Base-by-base conservation (phyloP, 805 yeast genomes). In the Saccharomycopsis selenospora region DNA sequence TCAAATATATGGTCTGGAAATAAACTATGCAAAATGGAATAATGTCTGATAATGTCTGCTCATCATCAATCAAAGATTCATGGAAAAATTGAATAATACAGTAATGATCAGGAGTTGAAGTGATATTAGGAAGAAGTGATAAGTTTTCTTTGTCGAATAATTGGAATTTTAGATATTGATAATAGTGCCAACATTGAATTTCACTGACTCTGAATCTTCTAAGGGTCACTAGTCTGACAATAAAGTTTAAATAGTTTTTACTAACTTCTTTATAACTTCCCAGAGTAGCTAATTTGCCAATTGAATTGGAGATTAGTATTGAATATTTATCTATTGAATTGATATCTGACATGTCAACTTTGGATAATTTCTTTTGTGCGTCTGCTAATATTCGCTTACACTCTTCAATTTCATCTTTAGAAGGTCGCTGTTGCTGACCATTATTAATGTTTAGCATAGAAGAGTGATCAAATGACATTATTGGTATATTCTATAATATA, bases 381-480 rank as follows among this genome's bases (percentile, higher is more conserved):
- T 33, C 20, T 33, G n/a, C 38, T 33, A 33, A 14, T 33, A 33
- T 33, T 33, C 38, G 38, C 17, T 33, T 33, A 10, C 38, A 33
- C 5, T 33, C 38, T 10, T 33, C 20, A 10, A 33, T 14, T 17
- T 33, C 38, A 5, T 33, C 38, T 33, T 33, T 33, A 5, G 38
- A 10, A 20, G 17, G 38, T 33, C 38, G 38, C 38, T 33, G 38
- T 14, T 33, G 18, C n/a, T n/a, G n/a, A 10, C 38, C 38, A 14
- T 33, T 33, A 6, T 33, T 33, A 17, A 33, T 33, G 10, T 33
- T 33, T 7, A 14, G 38, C 38, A 33, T n/a, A n/a, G n/a, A n/a
- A n/a, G n/a, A n/a, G n/a, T n/a, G n/a, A n/a, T n/a, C n/a, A n/a
- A n/a, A n/a, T n/a, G n/a, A n/a, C n/a, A n/a, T n/a, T n/a, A n/a